Base-by-base conservation (phyloP, 148 eudicot species). In the Dysphania ambrosioides region DNA sequence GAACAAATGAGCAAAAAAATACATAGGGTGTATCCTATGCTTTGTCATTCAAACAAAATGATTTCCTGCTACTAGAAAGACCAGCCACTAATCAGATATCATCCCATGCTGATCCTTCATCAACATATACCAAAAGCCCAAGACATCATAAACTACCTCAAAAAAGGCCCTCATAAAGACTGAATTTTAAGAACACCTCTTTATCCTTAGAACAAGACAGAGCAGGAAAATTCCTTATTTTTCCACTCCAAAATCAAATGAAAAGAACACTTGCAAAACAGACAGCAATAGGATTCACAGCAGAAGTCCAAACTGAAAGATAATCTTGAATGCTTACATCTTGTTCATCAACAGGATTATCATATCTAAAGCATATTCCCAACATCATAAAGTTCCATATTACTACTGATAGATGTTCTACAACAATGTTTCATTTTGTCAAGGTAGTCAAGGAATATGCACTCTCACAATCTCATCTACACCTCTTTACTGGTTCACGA, bases 101-200 rank as follows among this genome's bases (percentile, higher is more conserved):
- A 10, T 21, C 35, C 23, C 8, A 6, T 30, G 1, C 18, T 67
- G 66, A 49, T 23, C 59, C 57, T 62, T 53, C 47, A 36, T 31
- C 16, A 35, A 47, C 27, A 60, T 70, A 24, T n/a, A n/a, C n/a
- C 51, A 71, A 35, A n/a, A n/a, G n/a, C n/a, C 61, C 47, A 34
- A 70, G 79, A 77, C 66, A 60, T 23, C 68, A 69, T 53, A 15
- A 18, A 27, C 71, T 38, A 55, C 42, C 34, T n/a, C n/a, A 26
- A 11, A 55, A 56, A 38, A 57, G 30, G 32, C 19, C 55, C 57
- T 53, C 57, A 8, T 8, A 53, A 53, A 24, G 57, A n/a, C n/a
- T n/a, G n/a, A n/a, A n/a, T n/a, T n/a, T n/a, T n/a, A n/a, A n/a
- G n/a, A 21, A 18, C 29, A 19, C 26, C 27, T 36, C 42, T 15